phyloP scores from a whole-genome alignment of 108 stramenopile genomes.

The Conticribra guillardii region DNA sequence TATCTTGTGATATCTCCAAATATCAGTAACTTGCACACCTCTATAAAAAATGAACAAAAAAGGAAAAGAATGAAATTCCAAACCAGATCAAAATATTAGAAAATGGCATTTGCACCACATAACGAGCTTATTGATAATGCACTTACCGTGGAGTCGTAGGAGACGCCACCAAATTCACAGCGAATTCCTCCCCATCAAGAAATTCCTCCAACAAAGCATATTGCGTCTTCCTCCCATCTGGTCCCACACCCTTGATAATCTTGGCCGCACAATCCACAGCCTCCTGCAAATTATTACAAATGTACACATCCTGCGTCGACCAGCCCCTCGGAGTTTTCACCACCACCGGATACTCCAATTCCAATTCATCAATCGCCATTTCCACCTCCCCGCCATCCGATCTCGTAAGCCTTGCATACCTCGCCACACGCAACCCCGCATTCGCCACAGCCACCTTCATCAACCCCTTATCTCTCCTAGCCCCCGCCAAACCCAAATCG shows the following conservation, averaged over 20 bases:
- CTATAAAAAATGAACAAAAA: background rate
- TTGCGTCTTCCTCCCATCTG: constrained; percentile 57
- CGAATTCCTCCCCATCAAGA: constrained; percentile 57
- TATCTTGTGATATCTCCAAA: constrained; percentile 61
- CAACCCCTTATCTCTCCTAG: constrained; percentile 62
- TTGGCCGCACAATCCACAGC: constrained; percentile 33
- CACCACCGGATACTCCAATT: constrained; percentile 58
- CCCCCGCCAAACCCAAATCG: constrained; percentile 51
- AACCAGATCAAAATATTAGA: no score
- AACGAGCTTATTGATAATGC: background rate
- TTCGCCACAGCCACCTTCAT: constrained; percentile 66
- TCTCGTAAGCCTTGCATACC: constrained; percentile 53
- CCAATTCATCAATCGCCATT: constrained; percentile 49
- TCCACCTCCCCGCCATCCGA: constrained; percentile 48
- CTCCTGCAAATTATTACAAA: constrained; percentile 50
- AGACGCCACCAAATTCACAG: constrained; percentile 51
- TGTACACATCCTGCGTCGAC: constrained; percentile 56
- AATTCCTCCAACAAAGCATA: constrained; percentile 62
- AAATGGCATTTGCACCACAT: no score
- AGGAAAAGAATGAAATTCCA: background rate
- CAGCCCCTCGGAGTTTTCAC: constrained; percentile 62
- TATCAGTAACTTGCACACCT: constrained; percentile 59
- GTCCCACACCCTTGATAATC: constrained; percentile 53
- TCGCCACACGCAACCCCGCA: constrained; percentile 57
- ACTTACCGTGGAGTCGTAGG: constrained; percentile 44